phyloP scores from a whole-genome alignment of 805 yeast species.

The Hagleromyces aurorensis region DNA sequence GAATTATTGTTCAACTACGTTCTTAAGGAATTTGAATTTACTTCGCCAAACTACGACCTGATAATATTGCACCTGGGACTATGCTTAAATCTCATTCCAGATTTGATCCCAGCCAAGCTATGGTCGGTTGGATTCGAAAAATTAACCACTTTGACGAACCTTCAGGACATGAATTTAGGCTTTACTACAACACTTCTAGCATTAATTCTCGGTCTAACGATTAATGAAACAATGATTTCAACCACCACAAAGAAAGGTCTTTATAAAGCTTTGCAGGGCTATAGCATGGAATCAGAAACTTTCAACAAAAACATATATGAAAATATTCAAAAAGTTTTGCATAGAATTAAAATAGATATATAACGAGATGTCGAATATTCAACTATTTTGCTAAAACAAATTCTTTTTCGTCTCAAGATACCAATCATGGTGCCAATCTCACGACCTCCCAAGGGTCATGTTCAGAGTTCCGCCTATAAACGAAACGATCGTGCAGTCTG shows the following conservation, averaged over 20 bases:
- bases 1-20: too few species aligned
- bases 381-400: slow-evolving; percentile 3
- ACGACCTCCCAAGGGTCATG: slow-evolving; percentile 51
- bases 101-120: not conserved
- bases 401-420: slow-evolving; percentile 1
- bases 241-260: slow-evolving; percentile 2
- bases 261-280: slow-evolving; percentile 4
- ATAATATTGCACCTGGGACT: slow-evolving; percentile 19
- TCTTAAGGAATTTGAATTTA: too few species aligned
- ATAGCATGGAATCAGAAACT: slow-evolving; percentile 6
- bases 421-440: slow-evolving; percentile 61
- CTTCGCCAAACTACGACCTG: too few species aligned
- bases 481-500: slow-evolving; percentile 84
- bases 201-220: slow-evolving; percentile 1
- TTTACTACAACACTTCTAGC: not conserved
- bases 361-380: slow-evolving; percentile 6
- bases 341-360: slow-evolving; percentile 4
- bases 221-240: not conserved
- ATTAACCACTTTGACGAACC: too few species aligned
- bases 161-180: slow-evolving; percentile 1
- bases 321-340: slow-evolving; percentile 6
- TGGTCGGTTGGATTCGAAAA: not conserved
- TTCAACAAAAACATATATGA: slow-evolving; percentile 12
- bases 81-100: slow-evolving; percentile 15
- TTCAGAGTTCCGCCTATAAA: slow-evolving; percentile 50